phyloP scores from a whole-genome alignment of 306 rosid genomes.

The Trifolium subterraneum region DNA sequence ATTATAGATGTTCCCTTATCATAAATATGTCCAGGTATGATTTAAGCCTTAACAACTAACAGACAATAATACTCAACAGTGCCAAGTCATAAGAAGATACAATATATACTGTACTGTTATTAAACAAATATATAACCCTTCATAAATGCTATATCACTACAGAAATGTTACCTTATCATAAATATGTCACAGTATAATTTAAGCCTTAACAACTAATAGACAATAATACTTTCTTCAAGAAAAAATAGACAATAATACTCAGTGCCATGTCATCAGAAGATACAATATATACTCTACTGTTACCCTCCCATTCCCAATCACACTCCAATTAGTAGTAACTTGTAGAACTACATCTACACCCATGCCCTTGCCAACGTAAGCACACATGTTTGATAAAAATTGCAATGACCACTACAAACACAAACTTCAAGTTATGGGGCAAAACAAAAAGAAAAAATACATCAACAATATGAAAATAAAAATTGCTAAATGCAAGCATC shows the following conservation, averaged over 20 bases:
- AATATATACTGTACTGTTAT: not conserved
- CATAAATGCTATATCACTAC: slow-evolving; percentile 7
- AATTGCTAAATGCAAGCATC: not conserved
- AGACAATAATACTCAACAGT: not conserved
- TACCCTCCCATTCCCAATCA: slow-evolving; percentile 18
- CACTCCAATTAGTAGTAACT: slow-evolving; percentile 7
- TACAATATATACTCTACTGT: not conserved
- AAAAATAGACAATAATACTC: slow-evolving; percentile 13
- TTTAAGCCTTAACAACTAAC: slow-evolving; percentile 20
- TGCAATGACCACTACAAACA: not conserved
- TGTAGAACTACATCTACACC: not conserved
- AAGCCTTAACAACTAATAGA: slow-evolving; percentile 17
- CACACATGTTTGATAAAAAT: slow-evolving; percentile 19
- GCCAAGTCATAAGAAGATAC: slow-evolving; percentile 7
- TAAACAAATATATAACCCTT: slow-evolving; percentile 10
- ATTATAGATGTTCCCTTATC: not conserved
- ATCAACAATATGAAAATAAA: not conserved
- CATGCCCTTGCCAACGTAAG: not conserved
- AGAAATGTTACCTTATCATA: not conserved
- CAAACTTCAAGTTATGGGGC: not conserved
- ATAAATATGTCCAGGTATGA: slow-evolving; percentile 4
- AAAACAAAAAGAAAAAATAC: not conserved
- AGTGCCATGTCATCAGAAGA: slow-evolving; percentile 1
- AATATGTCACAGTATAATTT: not conserved
- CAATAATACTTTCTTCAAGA: slow-evolving; percentile 18